Conservation (phyloP, 2,329 filamentous ascomycete genomes). For the Exophiala mesophila region DNA sequence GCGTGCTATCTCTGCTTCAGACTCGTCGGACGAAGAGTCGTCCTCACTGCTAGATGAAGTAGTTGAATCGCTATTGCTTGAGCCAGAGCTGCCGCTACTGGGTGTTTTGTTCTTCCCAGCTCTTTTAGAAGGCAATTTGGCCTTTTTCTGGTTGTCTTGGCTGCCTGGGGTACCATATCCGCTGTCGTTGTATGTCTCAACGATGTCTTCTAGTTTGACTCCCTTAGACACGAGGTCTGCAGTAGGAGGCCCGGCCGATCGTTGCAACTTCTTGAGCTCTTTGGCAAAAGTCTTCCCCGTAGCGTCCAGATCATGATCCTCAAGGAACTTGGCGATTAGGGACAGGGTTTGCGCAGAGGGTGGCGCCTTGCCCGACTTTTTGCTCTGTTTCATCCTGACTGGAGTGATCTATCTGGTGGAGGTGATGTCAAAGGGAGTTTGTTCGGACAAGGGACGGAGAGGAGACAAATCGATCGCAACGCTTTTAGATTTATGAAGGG, state of each 20-base stretch:
- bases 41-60: slow-evolving; percentile 37
- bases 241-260: slow-evolving; percentile 40
- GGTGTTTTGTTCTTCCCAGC: slow-evolving; percentile 25
- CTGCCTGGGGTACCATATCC: slow-evolving; percentile 1
- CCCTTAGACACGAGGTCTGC: not conserved
- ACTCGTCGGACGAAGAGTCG: slow-evolving; percentile 16
- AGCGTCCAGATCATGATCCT: slow-evolving; percentile 58
- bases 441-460: not conserved
- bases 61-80: slow-evolving; percentile 28
- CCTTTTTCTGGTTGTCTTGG: not conserved
- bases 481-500: too few species aligned
- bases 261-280: slow-evolving; percentile 48
- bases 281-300: slow-evolving; percentile 60
- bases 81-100: slow-evolving; percentile 25
- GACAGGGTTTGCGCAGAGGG: slow-evolving; percentile 60
- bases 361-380: slow-evolving; percentile 7
- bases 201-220: slow-evolving; percentile 28
- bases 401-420: too few species aligned
- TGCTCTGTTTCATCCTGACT: slow-evolving; percentile 22
- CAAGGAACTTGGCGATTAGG: slow-evolving; percentile 62
- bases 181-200: slow-evolving; percentile 25
- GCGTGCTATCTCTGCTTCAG: slow-evolving; percentile 10
- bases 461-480: too few species aligned
- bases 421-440: not conserved
- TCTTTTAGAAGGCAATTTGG: slow-evolving; percentile 22